A percentile compares a stretch with the other conserved stretches of the same genome.
These are phyloP conservation scores for Trichoderma cornu-damae DNA, from an alignment of 2,329 filamentous ascomycete species.

Conservation along the genomic window DNA sequence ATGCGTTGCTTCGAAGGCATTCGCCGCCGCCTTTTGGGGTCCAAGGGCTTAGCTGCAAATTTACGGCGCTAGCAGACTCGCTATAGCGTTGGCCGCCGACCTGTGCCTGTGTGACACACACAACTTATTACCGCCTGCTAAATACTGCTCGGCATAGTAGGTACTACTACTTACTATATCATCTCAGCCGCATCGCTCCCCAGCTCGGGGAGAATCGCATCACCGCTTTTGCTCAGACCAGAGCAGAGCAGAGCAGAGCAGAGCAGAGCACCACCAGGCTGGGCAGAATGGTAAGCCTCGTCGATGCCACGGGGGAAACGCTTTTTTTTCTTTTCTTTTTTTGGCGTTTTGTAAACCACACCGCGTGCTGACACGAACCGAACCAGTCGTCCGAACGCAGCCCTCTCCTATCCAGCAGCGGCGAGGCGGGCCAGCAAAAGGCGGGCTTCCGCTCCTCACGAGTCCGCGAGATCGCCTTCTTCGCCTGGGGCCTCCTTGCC, in stretches of 20 bases:
- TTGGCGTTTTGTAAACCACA: too few species aligned
- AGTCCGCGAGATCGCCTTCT: constrained; percentile 66
- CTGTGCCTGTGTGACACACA: too few species aligned
- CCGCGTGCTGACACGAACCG: constrained; percentile 5
- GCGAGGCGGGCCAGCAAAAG: constrained; percentile 27
- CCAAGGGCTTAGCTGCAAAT: too few species aligned
- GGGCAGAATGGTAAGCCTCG: constrained; percentile 11
- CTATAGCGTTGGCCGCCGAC: too few species aligned
- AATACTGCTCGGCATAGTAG: too few species aligned
- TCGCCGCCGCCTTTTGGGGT: too few species aligned
- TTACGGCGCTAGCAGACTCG: too few species aligned
- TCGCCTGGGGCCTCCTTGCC: constrained; percentile 76
- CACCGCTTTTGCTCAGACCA: background rate
- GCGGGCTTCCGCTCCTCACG: constrained; percentile 36
- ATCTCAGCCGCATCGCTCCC: background rate
- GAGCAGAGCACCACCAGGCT: background rate
- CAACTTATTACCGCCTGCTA: too few species aligned
- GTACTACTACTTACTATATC: too few species aligned
- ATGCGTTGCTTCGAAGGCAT: too few species aligned
- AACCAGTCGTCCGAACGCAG: constrained; percentile 38
- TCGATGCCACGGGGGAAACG: too few species aligned
- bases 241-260: background rate
- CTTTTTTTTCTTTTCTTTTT: too few species aligned
- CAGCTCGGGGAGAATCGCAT: background rate
- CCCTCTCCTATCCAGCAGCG: constrained; percentile 38